Evolutionary conservation across 768 basidiomycete genomes (phyloP), one percentile per base, ranked within the genome.

Genomic region (Hygrophoropsis aurantiaca): DNA sequence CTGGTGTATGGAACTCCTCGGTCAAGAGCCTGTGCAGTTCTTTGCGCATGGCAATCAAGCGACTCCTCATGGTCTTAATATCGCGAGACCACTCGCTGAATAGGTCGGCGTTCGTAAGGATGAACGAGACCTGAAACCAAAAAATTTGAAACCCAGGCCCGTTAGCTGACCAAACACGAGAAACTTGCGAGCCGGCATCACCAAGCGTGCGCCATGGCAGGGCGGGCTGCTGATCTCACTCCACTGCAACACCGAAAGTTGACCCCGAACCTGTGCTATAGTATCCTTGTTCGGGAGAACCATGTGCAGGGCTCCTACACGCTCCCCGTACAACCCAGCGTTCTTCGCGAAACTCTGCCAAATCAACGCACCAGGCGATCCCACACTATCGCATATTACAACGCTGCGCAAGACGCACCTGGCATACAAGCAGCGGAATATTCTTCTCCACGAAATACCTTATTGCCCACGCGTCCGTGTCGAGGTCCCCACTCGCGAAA

Each of bases 151-250:
- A 34, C 9, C 16, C 25, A 20, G 23, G 11, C 24, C 41, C n/a
- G n/a, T n/a, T n/a, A n/a, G n/a, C n/a, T n/a, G n/a, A n/a, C n/a
- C n/a, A n/a, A n/a, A n/a, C n/a, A n/a, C n/a, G n/a, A n/a, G 11
- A 40, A 35, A 40, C 34, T 23, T 16, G 11, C 40, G 33, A 26
- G 27, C 50, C 10, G 52, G 18, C 67, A 83, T 70, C 60, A 89
- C 92, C 64, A 97, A 65, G 18, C 90, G 84, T 11, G 94, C 95
- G 33, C 95, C 94, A 61, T 94, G 84, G 13, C 87, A 79, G 2
- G 94, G 93, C 19, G 95, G 93, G 63, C 93, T 95, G 54, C 92
- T 95, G 65, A 98, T 98, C 67, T 97, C 88, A 51, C 91, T 90
- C 55, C 97, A 80, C 63, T 92, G 88, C 53, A 97, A 68, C 58